Percentiles rank a stretch among this genome's conserved stretches.
These are phyloP conservation scores for Eucalyptus sp. DNA, from an alignment of 345 rosid species.

Conservation along the genomic window DNA sequence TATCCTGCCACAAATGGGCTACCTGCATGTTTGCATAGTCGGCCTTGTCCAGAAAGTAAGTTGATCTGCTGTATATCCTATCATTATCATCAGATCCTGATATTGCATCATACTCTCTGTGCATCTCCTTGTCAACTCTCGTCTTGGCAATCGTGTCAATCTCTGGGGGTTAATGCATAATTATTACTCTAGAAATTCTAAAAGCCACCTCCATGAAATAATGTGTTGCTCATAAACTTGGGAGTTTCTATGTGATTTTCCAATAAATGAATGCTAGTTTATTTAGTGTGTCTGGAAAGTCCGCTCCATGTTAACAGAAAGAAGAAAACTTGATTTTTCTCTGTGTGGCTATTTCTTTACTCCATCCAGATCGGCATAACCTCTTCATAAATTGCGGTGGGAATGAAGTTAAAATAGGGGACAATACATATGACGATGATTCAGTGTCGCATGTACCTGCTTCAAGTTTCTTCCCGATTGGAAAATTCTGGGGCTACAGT, in stretches of 20 bases:
- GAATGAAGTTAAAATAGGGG: background rate
- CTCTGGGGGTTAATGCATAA: background rate
- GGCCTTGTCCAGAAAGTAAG: background rate
- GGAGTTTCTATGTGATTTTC: background rate
- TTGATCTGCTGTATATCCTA: background rate
- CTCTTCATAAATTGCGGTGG: constrained; percentile 1
- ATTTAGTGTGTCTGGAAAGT: background rate
- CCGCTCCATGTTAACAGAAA: background rate
- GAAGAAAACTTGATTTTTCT: background rate
- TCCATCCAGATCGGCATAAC: background rate
- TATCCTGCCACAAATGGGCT: background rate
- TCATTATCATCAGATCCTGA: background rate
- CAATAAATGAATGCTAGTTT: background rate
- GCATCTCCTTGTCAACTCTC: background rate
- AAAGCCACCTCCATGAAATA: background rate
- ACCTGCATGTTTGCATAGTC: background rate
- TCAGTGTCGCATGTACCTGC: background rate
- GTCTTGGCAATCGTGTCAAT: background rate
- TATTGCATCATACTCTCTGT: background rate
- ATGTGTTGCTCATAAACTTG: background rate
- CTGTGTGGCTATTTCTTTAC: background rate
- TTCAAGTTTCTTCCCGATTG: background rate
- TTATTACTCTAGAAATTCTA: background rate
- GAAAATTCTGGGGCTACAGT: constrained; percentile 33
- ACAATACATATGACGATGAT: constrained; percentile 11